These are phyloP conservation scores for Rosa multiflora DNA, from an alignment of 306 rosid genomes.

Conservation along the genomic window DNA sequence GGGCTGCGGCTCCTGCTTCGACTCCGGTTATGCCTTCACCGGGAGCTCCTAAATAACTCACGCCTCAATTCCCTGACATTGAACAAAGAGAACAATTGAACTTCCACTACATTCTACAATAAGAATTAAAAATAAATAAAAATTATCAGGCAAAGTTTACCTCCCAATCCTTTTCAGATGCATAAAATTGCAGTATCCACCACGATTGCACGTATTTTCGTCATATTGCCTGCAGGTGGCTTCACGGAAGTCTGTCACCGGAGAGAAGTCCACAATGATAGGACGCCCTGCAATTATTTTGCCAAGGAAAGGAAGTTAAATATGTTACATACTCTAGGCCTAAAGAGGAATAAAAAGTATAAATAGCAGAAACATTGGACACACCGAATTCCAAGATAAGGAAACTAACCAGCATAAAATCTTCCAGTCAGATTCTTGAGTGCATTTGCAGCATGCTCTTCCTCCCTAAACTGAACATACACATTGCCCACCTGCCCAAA, in stretches of 20 bases:
- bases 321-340: no score
- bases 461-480: conserved; percentile 71
- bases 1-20: conserved; percentile 76
- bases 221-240: conserved; percentile 81
- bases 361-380: background rate
- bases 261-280: conserved; percentile 71
- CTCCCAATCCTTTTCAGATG: conserved; percentile 70
- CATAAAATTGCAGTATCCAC: conserved; percentile 78
- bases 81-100: background rate
- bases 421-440: conserved; percentile 57
- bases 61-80: conserved; percentile 61
- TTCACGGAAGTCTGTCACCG: conserved; percentile 69
- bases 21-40: conserved; percentile 44
- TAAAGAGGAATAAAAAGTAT: background rate
- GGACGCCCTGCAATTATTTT: conserved; percentile 52
- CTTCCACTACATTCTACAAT: background rate
- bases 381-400: background rate
- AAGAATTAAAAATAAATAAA: background rate
- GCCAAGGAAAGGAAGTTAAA: background rate
- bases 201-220: conserved; percentile 72
- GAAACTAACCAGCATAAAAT: conserved; percentile 58
- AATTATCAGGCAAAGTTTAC: conserved; percentile 17
- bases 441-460: conserved; percentile 64
- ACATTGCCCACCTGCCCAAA: conserved; percentile 67
- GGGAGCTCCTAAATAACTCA: conserved; percentile 52